phyloP scores from a whole-genome alignment of 108 stramenopile species.

The Craspedostauros australis region DNA sequence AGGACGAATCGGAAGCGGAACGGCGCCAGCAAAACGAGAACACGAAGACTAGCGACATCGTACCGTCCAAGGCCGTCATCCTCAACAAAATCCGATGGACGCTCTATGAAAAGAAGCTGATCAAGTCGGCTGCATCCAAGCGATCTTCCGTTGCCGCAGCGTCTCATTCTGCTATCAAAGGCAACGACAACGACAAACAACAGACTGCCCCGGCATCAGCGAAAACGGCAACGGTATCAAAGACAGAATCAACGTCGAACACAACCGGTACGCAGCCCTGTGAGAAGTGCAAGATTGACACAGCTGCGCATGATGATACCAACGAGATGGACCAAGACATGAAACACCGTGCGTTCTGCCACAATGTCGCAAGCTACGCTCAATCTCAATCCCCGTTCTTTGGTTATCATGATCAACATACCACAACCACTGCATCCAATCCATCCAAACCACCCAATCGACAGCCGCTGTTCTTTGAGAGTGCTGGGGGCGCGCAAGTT shows the following conservation, averaged over 20 bases:
- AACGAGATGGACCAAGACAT: too few relatives aligned
- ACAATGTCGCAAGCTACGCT: conserved; percentile 31
- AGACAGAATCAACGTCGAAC: too few relatives aligned
- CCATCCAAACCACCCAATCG: background rate
- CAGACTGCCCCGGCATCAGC: too few relatives aligned
- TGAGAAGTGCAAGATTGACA: too few relatives aligned
- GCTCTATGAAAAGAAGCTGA: conserved; percentile 53
- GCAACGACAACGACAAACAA: too few relatives aligned
- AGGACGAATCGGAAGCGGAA: background rate
- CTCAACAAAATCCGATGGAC: conserved; percentile 80
- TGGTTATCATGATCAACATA: conserved; percentile 10
- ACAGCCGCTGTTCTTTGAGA: conserved; percentile 66
- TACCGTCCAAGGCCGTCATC: conserved; percentile 75
- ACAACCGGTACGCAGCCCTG: too few relatives aligned
- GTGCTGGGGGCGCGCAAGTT: conserved; percentile 82
- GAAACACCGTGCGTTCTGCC: background rate
- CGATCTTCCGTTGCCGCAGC: too few relatives aligned
- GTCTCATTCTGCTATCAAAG: too few relatives aligned
- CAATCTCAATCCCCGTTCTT: conserved; percentile 73
- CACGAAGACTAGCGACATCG: conserved; percentile 13
- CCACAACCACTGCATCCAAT: background rate
- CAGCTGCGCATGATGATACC: too few relatives aligned
- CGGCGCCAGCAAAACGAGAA: background rate
- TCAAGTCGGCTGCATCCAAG: too few relatives aligned
- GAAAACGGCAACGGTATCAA: too few relatives aligned